Evolutionary conservation across 2,329 filamentous ascomycete genomes (phyloP), one percentile per base, ranked within the genome.

Genomic region (Colletotrichum sp.): DNA sequence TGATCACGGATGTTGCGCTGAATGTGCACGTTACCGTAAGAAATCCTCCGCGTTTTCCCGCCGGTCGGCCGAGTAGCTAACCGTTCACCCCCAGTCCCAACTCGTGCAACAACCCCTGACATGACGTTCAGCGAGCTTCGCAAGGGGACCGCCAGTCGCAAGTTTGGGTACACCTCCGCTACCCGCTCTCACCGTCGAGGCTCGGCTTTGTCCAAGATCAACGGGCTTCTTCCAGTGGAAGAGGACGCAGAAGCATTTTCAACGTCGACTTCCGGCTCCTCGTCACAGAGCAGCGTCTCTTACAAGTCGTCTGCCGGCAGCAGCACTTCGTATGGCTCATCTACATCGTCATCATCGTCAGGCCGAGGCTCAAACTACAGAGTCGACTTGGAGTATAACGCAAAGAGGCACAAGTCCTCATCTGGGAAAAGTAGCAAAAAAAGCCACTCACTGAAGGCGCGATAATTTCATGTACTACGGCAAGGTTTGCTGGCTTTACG

Each of bases 1-100:
- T 72, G 88, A 89, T 69, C 90, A 91, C 75, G 88, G 88, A 16
- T 91, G 89, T 78, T 91, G 90, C 79, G 85, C 83, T 69, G 84
- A 85, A 30, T 91, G 90, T 77, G 85, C 83, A 30, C 84, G 84
- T 63, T 85, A 86, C 57, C 79, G 88, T 89, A 78, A 81, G 88
- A 5, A 21, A 10, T 6, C 15, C 9, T 28, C 16, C 57, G 8
- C 39, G 5, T 9, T 3, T 28, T 18, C 12, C 30, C 24, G 44
- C 16, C 32, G 9, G 8, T 24, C 36, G 63, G 5, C 32, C n/a
- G 44, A 52, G 21, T 16, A 30, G 12, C 71, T 76, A 21, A 76
- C 34, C 21, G 8, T 39, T 8, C 4, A n/a, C 4, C 8, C 8
- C 13, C 78, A 87, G 85, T 79, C 21, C 81, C 83, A 21, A 82